Evolutionary conservation across 2,329 filamentous ascomycete species (phyloP), one percentile per base, ranked within the genome.

Genomic region (Epichloe coenophiala): DNA sequence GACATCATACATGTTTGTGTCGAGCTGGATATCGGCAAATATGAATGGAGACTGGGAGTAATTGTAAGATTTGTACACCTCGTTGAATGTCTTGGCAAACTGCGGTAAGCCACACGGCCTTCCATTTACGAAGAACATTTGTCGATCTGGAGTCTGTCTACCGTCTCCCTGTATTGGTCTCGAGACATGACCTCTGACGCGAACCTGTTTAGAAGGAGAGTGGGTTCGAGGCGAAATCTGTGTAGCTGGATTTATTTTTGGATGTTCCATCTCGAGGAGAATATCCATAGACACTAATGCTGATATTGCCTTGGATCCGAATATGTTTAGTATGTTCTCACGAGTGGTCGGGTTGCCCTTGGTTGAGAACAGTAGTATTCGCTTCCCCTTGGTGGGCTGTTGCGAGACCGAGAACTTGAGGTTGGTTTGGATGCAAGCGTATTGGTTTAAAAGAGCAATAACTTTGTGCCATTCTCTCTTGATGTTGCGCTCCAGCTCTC

Each of bases 41-140:
- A 98, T 87, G 62, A 98, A 98, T 0, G 93, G 89, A 21, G 88
- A 94, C 63, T 98, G 93, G 0, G 88, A 85, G 31, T 86, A 76
- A 67, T 97, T 98, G 68, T 93, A 97, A 0, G 85, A 83, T 58
- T 85, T 94, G 73, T 98, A 98, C 4, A 96, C 91, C 64, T 98
- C 93, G 61, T 97, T 97, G 68, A 98, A 91, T 3, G 89, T 86
- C 65, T 95, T 97, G 9, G 88, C 81, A 56, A 98, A 88, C 62
- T 98, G 93, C 2, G 93, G 93, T 39, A 98, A 71, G 15, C 78
- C 82, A 64, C 93, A 98, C 1, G 93, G 93, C 23, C 93, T 79
- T 15, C 87, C 86, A 60, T 98, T 98, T 57, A 98, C 89, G 61
- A 95, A 98, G 64, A 97, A 96, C 89, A 98, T 95, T 65, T 98